A percentile compares a stretch with the other conserved stretches of the same genome.
Conservation (phyloP, 306 rosid genomes). For the Quercus suber region DNA sequence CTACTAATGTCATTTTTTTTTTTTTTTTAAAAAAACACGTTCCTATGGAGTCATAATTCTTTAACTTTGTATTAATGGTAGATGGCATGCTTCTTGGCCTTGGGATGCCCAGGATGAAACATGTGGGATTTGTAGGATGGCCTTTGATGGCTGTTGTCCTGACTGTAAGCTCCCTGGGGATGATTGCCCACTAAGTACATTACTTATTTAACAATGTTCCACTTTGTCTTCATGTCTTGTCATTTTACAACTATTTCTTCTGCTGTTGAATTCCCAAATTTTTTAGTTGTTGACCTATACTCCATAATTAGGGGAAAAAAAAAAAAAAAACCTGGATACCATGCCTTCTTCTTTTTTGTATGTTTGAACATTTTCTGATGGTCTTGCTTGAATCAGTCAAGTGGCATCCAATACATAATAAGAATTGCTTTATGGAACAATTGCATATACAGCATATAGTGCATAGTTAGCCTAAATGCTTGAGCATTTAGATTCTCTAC, state of each 20-base stretch:
- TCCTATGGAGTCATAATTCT: background rate
- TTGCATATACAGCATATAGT: background rate
- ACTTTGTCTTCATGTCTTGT: background rate
- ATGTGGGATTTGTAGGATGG: conserved; percentile 92
- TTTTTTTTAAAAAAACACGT: background rate
- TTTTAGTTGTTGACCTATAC: background rate
- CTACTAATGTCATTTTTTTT: background rate
- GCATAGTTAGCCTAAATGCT: background rate
- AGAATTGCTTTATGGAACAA: background rate
- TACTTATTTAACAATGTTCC: background rate
- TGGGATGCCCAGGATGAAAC: conserved; percentile 95
- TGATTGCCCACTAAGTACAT: conserved; percentile 71
- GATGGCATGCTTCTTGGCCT: conserved; percentile 98
- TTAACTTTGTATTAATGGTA: conserved; percentile 29
- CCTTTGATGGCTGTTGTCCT: conserved; percentile 94
- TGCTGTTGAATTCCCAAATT: conserved; percentile 1
- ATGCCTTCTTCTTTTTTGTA: background rate
- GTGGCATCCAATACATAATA: background rate
- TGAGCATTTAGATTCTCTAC: background rate
- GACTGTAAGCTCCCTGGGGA: conserved; percentile 93
- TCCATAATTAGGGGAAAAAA: too few species aligned
- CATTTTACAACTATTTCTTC: background rate
- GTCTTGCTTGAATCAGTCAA: background rate
- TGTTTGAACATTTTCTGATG: background rate
- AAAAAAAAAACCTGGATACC: background rate